phyloP scores from a whole-genome alignment of 768 basidiomycete genomes.

The Leccinum arenicola region DNA sequence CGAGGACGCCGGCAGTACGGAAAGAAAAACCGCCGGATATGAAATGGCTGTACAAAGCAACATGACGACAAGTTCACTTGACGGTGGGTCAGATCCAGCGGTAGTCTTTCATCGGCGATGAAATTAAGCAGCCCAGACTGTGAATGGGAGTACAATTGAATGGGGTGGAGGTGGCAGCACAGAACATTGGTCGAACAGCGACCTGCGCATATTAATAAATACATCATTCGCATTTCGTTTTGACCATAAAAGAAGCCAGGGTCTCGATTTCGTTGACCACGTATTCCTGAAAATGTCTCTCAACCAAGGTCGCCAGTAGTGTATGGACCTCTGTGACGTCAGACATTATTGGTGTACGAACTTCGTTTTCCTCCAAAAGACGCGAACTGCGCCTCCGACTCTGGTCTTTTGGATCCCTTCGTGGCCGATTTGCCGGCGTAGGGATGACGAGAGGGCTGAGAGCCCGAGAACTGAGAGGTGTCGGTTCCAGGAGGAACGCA shows the following conservation, averaged over 20 bases:
- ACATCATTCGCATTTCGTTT: slow-evolving; percentile 49
- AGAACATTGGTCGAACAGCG: slow-evolving; percentile 11
- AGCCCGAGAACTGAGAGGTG: slow-evolving; percentile 44
- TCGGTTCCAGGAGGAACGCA: slow-evolving; percentile 50
- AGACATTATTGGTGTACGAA: slow-evolving; percentile 62
- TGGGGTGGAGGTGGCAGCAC: slow-evolving; percentile 5
- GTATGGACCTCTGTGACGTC: slow-evolving; percentile 68
- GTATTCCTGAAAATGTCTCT: slow-evolving; percentile 69
- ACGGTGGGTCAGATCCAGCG: neutral
- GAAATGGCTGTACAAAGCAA: neutral
- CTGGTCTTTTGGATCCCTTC: slow-evolving; percentile 62
- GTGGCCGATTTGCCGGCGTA: slow-evolving; percentile 70
- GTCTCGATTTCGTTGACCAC: slow-evolving; percentile 72
- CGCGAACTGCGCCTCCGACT: slow-evolving; percentile 69
- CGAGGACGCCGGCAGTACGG: neutral
- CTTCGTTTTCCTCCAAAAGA: slow-evolving; percentile 58
- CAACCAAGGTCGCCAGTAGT: slow-evolving; percentile 65
- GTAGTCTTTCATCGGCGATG: slow-evolving; percentile 4
- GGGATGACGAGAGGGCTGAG: slow-evolving; percentile 44
- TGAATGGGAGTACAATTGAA: slow-evolving; percentile 18
- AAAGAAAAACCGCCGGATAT: neutral
- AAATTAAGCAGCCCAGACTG: slow-evolving; percentile 1
- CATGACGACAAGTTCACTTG: neutral
- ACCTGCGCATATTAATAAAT: slow-evolving; percentile 17
- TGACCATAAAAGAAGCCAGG: slow-evolving; percentile 80